A percentile compares a stretch with the other conserved stretches of the same genome.
Conservation (phyloP, 352 stramenopile genomes). For the Vaucheria bursata region DNA sequence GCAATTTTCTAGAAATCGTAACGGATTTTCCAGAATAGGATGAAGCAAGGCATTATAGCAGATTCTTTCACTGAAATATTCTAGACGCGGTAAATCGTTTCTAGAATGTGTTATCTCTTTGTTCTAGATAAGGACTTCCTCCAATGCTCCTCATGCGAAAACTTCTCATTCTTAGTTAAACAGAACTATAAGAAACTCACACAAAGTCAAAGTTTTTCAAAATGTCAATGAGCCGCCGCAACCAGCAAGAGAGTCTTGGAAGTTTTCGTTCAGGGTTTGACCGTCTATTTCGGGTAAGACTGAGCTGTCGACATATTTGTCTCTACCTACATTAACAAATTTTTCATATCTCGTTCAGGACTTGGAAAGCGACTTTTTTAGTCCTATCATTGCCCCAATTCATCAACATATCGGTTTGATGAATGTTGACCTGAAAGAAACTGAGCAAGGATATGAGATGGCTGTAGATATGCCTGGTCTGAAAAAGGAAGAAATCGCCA, state of each 20-base stretch:
- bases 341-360: background rate
- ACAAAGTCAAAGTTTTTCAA: too few relatives aligned
- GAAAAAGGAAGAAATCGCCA: background rate
- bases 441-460: background rate
- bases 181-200: too few relatives aligned
- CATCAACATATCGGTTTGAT: background rate
- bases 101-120: too few relatives aligned
- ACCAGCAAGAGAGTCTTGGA: too few relatives aligned
- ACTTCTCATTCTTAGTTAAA: too few relatives aligned
- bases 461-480: background rate
- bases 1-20: too few relatives aligned
- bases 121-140: too few relatives aligned
- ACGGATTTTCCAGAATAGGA: too few relatives aligned
- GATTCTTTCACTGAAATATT: too few relatives aligned
- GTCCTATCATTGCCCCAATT: background rate
- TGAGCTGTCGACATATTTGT: background rate
- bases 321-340: background rate
- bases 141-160: too few relatives aligned
- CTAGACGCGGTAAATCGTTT: too few relatives aligned
- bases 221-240: background rate
- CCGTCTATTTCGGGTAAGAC: background rate
- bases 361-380: background rate
- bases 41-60: too few relatives aligned
- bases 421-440: background rate
- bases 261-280: background rate